Evolutionary conservation across 2,329 filamentous ascomycete genomes (phyloP).

Genomic region (Aspergillus ibericus): DNA sequence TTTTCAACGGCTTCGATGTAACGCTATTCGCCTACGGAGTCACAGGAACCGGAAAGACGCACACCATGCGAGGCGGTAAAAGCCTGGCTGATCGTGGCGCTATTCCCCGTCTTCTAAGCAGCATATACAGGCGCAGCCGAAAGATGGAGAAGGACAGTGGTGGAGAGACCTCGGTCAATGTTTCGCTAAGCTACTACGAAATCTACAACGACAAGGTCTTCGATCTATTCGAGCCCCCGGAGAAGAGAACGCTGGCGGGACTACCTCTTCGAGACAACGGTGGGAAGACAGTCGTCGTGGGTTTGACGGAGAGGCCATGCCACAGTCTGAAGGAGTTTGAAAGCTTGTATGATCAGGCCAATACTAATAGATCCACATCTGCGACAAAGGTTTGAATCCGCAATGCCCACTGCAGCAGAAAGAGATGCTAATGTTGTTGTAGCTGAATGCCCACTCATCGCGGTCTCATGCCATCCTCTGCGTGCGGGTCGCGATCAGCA

Average conservation of each 20-base stretch:
- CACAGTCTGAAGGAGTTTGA: constrained; percentile 88
- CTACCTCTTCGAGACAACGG: constrained; percentile 81
- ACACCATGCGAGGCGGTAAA: constrained; percentile 92
- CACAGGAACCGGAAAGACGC: constrained; percentile 90
- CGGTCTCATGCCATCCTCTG: constrained; percentile 87
- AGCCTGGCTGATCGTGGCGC: constrained; percentile 82
- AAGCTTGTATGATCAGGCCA: constrained; percentile 83
- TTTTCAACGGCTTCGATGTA: constrained; percentile 81
- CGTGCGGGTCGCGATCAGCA: constrained; percentile 80
- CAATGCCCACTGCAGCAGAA: not conserved
- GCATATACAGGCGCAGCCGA: constrained; percentile 79
- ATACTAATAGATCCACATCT: constrained; percentile 84
- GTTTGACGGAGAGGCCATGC: constrained; percentile 79
- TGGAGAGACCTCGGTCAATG: constrained; percentile 68
- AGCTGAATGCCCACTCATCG: constrained; percentile 86
- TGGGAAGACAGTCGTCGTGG: constrained; percentile 83
- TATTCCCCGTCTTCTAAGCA: constrained; percentile 80
- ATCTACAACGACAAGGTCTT: constrained; percentile 97
- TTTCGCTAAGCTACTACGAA: constrained; percentile 87
- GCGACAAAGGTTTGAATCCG: constrained; percentile 66
- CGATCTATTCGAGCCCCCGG: constrained; percentile 82
- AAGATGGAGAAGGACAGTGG: constrained; percentile 79
- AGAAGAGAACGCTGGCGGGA: constrained; percentile 79
- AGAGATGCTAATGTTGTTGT: constrained; percentile 9
- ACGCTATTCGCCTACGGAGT: constrained; percentile 93